These are phyloP conservation scores for Plasmodium knowlesi DNA, from an alignment of 169 alveolate genomes.

Conservation along the genomic window DNA sequence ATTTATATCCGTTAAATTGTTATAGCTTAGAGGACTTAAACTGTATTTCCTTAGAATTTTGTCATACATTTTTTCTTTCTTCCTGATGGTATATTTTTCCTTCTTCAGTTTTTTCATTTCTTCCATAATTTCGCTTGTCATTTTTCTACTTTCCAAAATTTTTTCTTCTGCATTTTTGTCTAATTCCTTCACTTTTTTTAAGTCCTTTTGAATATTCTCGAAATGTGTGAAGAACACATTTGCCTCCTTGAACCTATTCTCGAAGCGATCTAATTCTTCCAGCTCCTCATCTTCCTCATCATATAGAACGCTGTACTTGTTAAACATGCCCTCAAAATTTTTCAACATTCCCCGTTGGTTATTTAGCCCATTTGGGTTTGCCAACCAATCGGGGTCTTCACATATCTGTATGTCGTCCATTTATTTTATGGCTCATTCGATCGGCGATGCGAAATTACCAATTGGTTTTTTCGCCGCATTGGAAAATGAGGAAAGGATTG, in stretches of 20 bases:
- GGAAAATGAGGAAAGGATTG: background rate
- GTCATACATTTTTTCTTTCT: conserved; percentile 60
- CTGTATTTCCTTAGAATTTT: conserved; percentile 53
- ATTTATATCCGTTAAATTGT: conserved; percentile 51
- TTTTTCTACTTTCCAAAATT: conserved; percentile 22
- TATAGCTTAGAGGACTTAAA: conserved; percentile 58
- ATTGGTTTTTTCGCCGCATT: background rate
- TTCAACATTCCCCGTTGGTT: conserved; percentile 3
- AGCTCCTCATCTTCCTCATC: conserved; percentile 27
- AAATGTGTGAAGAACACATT: conserved; percentile 14
- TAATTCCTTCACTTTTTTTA: conserved; percentile 41
- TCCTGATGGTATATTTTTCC: conserved; percentile 30
- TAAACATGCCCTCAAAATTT: background rate
- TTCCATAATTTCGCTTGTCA: conserved; percentile 48
- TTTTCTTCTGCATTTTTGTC: conserved; percentile 19
- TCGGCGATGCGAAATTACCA: background rate
- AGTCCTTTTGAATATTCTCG: conserved; percentile 22
- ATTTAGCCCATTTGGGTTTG: background rate
- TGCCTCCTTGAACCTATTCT: conserved; percentile 15
- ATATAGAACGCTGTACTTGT: conserved; percentile 52
- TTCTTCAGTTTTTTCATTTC: conserved; percentile 37
- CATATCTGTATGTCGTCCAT: conserved; percentile 29
- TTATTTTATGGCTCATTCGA: background rate
- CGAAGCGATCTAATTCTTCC: conserved; percentile 16
- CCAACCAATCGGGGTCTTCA: background rate